Conservation (phyloP, 2,329 filamentous ascomycete species). For the Neonectria magnoliae region DNA sequence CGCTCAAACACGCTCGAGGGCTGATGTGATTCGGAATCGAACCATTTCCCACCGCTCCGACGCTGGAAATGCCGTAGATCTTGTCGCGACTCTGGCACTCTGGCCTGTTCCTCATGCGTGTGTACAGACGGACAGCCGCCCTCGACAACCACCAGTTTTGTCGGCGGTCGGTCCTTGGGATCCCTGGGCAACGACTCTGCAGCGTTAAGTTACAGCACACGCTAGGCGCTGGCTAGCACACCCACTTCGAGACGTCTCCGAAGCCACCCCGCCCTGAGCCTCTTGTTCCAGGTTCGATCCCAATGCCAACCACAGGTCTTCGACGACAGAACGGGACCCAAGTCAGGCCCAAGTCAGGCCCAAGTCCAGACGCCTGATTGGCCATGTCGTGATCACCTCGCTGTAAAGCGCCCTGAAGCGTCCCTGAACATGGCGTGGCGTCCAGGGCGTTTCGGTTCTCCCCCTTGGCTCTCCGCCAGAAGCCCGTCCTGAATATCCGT, state of each 20-base stretch:
- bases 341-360: background rate
- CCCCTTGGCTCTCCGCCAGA: background rate
- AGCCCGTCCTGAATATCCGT: background rate
- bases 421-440: background rate
- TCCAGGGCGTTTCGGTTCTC: background rate
- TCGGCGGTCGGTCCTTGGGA: too few species aligned
- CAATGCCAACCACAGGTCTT: background rate
- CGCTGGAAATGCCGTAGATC: constrained; percentile 5
- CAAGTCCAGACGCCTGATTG: background rate
- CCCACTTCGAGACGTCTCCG: constrained; percentile 10
- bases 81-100: background rate
- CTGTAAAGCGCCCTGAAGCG: background rate
- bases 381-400: background rate
- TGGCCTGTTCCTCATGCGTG: background rate
- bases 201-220: background rate
- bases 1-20: constrained; percentile 19
- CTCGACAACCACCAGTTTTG: too few species aligned
- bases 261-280: constrained; percentile 5
- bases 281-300: constrained; percentile 12
- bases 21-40: constrained; percentile 29
- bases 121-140: background rate
- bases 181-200: too few species aligned
- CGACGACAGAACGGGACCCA: background rate
- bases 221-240: background rate
- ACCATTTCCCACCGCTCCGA: constrained; percentile 28